Base-by-base conservation (phyloP, 176 grass and related monocot species). In the Oryza meyeriana region DNA sequence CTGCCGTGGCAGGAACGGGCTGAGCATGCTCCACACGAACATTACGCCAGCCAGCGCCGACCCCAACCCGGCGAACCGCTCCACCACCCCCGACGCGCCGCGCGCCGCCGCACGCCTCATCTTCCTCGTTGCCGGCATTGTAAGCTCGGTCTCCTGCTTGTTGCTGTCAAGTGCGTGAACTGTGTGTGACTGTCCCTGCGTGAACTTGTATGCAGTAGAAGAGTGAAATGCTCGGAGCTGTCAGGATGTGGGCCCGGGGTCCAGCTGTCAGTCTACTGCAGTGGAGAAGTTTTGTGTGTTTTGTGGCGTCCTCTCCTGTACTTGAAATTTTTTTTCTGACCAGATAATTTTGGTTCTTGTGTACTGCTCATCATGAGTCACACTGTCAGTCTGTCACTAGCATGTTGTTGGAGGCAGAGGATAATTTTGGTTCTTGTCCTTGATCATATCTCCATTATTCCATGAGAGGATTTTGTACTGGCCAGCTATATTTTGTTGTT, bases 11-110 rank as follows among this genome's bases (percentile, higher is more conserved):
- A 78, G 28, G 76, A 59, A 69, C 6, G 45, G 72, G 12, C 72
- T 47, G 64, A 77, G 12, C 72, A 84, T 76, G 72, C 47, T 76
- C 72, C 82, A 84, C 6, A 75, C 27, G 47, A 84, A 39, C 74
- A 78, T 66, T 65, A 59, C 35, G 62, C 71, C 72, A 12, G 69
- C 69, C 40, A 72, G 25, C 69, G 40, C 40, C 69, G 69, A 72
- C 12, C 73, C 66, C 6, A 77, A 28, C 5, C 74, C 74, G 36
- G 48, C 72, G 65, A 78, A 45, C 65, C 55, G 50, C 74, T 62
- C 35, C 48, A 77, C 3, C 28, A 59, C 3, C 34, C 62, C 66
- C 9, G 31, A 14, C 47, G 33, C 58, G 34, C 13, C 58, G n/a
- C n/a, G n/a, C 26, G 75, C 36, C 38, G 38, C 20, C 25, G 45